Percentiles rank a stretch among this genome's conserved stretches.
These are phyloP conservation scores for Coniochaeta sp. DNA, from an alignment of 2,329 filamentous ascomycete species.

Conservation along the genomic window DNA sequence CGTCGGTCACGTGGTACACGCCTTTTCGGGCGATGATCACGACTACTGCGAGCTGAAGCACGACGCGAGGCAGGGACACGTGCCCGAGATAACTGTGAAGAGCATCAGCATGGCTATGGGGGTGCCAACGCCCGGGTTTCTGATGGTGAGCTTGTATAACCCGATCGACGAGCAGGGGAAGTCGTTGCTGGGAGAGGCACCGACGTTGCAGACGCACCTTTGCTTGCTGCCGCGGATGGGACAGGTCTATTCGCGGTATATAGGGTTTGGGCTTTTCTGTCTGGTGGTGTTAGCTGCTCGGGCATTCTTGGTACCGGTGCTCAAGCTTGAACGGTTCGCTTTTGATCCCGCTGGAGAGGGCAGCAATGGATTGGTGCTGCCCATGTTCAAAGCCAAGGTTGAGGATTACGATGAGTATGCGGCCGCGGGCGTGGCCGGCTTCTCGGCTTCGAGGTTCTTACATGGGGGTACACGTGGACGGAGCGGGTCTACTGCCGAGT, in stretches of 20 bases:
- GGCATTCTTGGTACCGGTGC: constrained; percentile 48
- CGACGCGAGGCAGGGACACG: constrained; percentile 55
- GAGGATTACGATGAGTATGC: constrained; percentile 34
- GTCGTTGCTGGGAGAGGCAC: constrained; percentile 32
- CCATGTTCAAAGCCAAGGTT: constrained; percentile 45
- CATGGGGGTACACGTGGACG: constrained; percentile 15
- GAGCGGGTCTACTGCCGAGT: constrained; percentile 15
- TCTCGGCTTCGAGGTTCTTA: constrained; percentile 25
- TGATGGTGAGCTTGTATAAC: constrained; percentile 88
- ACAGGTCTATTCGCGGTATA: constrained; percentile 75
- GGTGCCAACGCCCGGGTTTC: constrained; percentile 76
- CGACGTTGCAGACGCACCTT: constrained; percentile 78
- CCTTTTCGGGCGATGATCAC: constrained; percentile 95
- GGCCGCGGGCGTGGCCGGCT: constrained; percentile 19
- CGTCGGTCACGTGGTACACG: constrained; percentile 73
- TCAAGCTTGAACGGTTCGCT: constrained; percentile 46
- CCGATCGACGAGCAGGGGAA: constrained; percentile 60
- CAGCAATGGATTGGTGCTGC: constrained; percentile 24
- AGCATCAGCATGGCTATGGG: constrained; percentile 96
- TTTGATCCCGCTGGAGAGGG: constrained; percentile 29
- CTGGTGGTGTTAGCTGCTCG: constrained; percentile 42
- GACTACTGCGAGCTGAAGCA: constrained; percentile 93
- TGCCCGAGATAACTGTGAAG: constrained; percentile 88
- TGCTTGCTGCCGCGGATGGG: constrained; percentile 88
- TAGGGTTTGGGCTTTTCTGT: constrained; percentile 48